Percentiles rank a stretch among this genome's conserved stretches.
phyloP scores from a whole-genome alignment of 805 yeast species.

The Priceomyces fermenticarens region DNA sequence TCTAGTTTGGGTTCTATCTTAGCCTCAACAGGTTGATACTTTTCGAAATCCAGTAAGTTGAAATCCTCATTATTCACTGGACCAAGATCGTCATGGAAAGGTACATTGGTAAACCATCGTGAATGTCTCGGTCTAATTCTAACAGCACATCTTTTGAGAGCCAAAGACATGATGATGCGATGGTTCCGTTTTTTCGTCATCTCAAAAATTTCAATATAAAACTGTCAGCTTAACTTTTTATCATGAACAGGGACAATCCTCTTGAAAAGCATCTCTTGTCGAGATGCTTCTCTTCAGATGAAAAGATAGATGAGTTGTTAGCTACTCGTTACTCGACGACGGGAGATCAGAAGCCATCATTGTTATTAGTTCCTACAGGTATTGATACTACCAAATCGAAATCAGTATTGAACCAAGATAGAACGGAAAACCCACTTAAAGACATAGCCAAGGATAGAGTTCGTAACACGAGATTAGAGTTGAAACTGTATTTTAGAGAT shows the following conservation, averaged over 20 bases:
- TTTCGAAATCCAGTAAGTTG: conserved; percentile 36
- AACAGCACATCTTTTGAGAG: too few relatives aligned
- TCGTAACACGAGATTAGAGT: conserved; percentile 35
- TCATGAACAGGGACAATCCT: conserved; percentile 43
- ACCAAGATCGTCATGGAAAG: conserved; percentile 39
- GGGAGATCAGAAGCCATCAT: conserved; percentile 47
- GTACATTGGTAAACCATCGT: conserved; percentile 18
- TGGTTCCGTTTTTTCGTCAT: too few relatives aligned
- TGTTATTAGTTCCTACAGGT: conserved; percentile 40
- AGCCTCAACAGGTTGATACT: conserved; percentile 23
- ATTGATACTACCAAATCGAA: conserved; percentile 14
- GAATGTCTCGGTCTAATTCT: neutral
- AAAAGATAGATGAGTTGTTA: conserved; percentile 37
- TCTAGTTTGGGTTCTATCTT: neutral
- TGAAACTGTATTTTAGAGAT: conserved; percentile 37
- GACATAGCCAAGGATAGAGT: conserved; percentile 20
- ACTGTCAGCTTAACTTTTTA: too few relatives aligned
- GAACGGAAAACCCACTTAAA: conserved; percentile 9
- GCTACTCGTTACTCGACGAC: conserved; percentile 43
- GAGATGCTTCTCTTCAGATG: conserved; percentile 38
- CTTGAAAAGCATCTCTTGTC: conserved; percentile 46
- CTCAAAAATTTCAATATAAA: too few relatives aligned
- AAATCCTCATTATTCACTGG: conserved; percentile 33
- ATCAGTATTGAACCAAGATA: conserved; percentile 15
- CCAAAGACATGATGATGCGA: too few relatives aligned